These are phyloP conservation scores for Allium fistulosum DNA, from an alignment of 106 monocot species.

Conservation along the genomic window DNA sequence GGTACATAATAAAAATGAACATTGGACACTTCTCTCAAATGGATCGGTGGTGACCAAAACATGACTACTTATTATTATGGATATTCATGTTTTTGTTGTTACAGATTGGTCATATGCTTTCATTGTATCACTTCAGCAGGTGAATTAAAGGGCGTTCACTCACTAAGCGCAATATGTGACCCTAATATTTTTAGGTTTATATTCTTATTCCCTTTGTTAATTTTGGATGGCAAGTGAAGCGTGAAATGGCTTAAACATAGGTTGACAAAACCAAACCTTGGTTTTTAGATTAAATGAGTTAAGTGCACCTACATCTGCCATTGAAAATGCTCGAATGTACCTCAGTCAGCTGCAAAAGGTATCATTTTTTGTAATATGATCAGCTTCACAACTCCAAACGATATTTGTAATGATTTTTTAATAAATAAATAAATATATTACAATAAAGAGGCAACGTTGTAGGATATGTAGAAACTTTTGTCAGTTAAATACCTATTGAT, in stretches of 20 bases:
- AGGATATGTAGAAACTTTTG: not conserved
- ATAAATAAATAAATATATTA: not conserved
- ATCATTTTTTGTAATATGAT: constrained; percentile 1
- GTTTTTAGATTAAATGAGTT: constrained; percentile 67
- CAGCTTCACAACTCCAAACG: not conserved
- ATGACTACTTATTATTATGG: not conserved
- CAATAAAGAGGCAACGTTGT: not conserved
- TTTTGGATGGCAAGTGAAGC: not conserved
- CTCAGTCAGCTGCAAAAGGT: constrained; percentile 70
- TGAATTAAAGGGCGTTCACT: constrained; percentile 75
- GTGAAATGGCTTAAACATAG: not conserved
- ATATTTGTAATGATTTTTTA: not conserved
- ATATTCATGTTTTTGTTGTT: constrained; percentile 29
- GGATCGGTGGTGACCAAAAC: not conserved
- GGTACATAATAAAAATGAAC: not conserved
- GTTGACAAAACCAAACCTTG: not conserved
- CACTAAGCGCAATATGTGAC: constrained; percentile 69
- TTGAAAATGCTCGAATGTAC: constrained; percentile 61
- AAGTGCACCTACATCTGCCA: constrained; percentile 62
- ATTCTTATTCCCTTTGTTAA: not conserved
- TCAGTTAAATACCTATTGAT: too few species aligned
- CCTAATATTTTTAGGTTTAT: constrained; percentile 92
- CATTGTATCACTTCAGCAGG: constrained; percentile 82
- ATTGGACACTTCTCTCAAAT: not conserved
- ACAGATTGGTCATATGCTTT: constrained; percentile 98